Conservation (phyloP, 2,329 filamentous ascomycete genomes). For the Thielaviopsis euricoi region DNA sequence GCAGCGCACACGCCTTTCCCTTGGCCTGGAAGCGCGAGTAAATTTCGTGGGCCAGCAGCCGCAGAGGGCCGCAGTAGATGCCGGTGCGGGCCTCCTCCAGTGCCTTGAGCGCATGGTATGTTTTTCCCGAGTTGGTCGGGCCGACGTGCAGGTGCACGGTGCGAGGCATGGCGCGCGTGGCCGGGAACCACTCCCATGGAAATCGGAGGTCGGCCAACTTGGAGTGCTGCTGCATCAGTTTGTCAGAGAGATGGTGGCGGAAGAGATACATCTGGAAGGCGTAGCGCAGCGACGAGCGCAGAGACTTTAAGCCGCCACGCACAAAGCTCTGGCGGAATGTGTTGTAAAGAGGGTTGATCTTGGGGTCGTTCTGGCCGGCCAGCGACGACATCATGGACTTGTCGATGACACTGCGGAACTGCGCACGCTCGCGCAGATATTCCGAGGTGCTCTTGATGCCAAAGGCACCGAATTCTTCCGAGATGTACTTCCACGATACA, state of each 20-base stretch:
- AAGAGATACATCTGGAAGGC: constrained; percentile 51
- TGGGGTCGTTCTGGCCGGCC: constrained; percentile 18
- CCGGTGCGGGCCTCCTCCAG: constrained; percentile 61
- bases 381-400: constrained; percentile 29
- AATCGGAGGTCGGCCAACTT: constrained; percentile 68
- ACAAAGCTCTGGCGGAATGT: constrained; percentile 44
- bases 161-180: constrained; percentile 61
- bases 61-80: constrained; percentile 78
- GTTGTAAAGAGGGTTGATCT: constrained; percentile 38
- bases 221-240: constrained; percentile 41
- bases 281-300: constrained; percentile 45
- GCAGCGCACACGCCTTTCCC: constrained; percentile 57
- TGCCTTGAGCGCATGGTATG: constrained; percentile 78
- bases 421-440: constrained; percentile 25
- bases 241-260: constrained; percentile 37
- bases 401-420: constrained; percentile 29
- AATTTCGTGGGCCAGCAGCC: constrained; percentile 86
- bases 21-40: constrained; percentile 71
- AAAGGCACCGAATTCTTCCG: constrained; percentile 12
- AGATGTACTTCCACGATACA: constrained; percentile 10
- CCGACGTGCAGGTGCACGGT: constrained; percentile 87
- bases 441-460: constrained; percentile 20
- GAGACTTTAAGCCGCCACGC: constrained; percentile 29
- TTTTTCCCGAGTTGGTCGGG: constrained; percentile 96
- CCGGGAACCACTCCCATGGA: constrained; percentile 84